Percentiles rank a stretch among this genome's conserved stretches.
Evolutionary conservation across 2,329 filamentous ascomycete species (phyloP).

Genomic region (Colletotrichum sp.): DNA sequence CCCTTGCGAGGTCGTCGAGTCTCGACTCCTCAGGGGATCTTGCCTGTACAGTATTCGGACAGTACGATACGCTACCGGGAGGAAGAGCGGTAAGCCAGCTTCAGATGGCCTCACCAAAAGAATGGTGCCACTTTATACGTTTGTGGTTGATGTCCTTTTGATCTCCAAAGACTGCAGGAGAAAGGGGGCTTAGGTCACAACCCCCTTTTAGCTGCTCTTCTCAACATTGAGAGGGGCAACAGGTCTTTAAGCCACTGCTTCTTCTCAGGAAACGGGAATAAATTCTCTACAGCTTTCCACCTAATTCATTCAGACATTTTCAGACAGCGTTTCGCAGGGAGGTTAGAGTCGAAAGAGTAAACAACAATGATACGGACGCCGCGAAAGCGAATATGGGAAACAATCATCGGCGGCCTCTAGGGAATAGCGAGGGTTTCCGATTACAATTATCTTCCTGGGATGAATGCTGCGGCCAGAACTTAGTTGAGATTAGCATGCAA

Average conservation of each 20-base stretch:
- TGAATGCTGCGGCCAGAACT: not conserved
- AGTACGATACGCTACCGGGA: not conserved
- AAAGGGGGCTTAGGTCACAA: fast-evolving
- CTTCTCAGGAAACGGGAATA: fast-evolving
- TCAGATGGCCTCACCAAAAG: not conserved
- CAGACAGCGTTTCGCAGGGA: not conserved
- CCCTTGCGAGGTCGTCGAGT: not conserved
- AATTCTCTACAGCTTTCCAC: not conserved
- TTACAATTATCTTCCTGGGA: not conserved
- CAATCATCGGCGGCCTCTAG: not conserved
- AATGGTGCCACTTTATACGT: not conserved
- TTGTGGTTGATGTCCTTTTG: not conserved
- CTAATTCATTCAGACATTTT: not conserved
- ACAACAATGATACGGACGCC: not conserved
- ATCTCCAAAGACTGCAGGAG: not conserved
- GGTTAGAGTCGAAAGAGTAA: fast-evolving
- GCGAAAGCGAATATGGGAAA: fast-evolving
- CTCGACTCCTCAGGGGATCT: not conserved
- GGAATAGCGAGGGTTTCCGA: not conserved
- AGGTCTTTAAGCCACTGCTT: not conserved
- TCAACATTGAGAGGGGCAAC: not conserved
- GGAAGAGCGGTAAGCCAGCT: not conserved
- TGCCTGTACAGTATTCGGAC: not conserved
- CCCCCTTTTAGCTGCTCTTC: not conserved
- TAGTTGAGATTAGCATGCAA: not conserved